phyloP scores from a whole-genome alignment of 1,139 yeast genomes.

The Arxiozyma heterogenica region DNA sequence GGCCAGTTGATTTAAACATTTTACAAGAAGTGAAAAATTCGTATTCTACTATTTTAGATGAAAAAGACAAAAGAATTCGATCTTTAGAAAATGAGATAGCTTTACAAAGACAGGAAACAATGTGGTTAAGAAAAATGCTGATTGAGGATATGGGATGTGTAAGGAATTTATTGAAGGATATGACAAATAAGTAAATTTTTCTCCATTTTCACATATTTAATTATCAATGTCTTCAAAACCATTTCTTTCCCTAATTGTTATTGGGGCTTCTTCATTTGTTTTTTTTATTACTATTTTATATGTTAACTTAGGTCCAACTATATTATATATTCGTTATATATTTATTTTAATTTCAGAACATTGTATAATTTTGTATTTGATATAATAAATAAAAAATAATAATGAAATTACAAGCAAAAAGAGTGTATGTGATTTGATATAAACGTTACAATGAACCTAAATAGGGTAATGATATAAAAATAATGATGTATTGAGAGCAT shows the following conservation, averaged over 20 bases:
- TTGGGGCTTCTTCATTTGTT: not conserved
- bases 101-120: conserved; percentile 27
- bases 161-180: conserved; percentile 22
- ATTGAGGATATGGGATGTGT: conserved; percentile 31
- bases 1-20: conserved; percentile 3
- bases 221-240: not conserved
- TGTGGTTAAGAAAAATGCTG: conserved; percentile 29
- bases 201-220: not conserved
- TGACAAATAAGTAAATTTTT: conserved; percentile 10
- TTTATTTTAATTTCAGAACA: not conserved
- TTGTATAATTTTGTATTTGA: not conserved
- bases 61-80: conserved; percentile 25
- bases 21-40: conserved; percentile 15
- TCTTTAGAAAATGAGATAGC: conserved; percentile 26
- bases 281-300: not conserved
- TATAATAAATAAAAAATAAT: not conserved
- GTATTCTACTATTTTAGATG: conserved; percentile 22
- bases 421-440: too few relatives aligned
- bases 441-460: too few relatives aligned
- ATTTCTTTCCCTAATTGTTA: not conserved
- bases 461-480: too few relatives aligned
- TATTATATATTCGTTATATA: conserved; percentile 1
- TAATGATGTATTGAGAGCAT: too few relatives aligned
- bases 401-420: not conserved
- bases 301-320: not conserved